Evolutionary conservation across 164 flowering plant species (phyloP), one percentile per base, ranked within the genome.

Genomic region (Echeveria elegans): DNA sequence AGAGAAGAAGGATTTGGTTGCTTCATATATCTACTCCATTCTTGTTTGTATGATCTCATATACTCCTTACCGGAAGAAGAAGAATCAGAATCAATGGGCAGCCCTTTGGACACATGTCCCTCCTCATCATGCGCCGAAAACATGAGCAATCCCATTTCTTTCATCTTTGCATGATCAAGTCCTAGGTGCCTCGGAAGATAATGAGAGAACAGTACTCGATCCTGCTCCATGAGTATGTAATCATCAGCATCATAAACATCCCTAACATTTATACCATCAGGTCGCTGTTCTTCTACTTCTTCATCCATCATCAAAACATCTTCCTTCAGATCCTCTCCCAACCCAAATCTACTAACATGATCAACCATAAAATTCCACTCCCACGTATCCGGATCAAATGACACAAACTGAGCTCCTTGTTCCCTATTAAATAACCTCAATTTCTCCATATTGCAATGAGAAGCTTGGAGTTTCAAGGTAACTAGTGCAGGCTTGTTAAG

Each of bases 161-260:
- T 87, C 96, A 94, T 86, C 77, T 79, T 94, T 66, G 72, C 73
- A 15, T 97, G 99, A 78, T 94, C 93, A 68, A 94, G 96, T 64
- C 99, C 90, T 43, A 94, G 97, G 79, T 89, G 92, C 34, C 90
- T 81, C 37, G 99, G 99, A 70, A 94, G 95, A 62, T 97, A 94
- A 81, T 91, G 97, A 65, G 88, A 80, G 68, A 94, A 82, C 69
- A 71, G 74, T 59, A 75, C 53, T 65, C 72, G 87, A 61, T 19
- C 48, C 28, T 69, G 67, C 31, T 74, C 75, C 52, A 75, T 31
- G 34, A 52, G 73, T 15, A 50, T 66, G 28, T 77, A 82, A 71
- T 81, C 88, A 71, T 83, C 87, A 70, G 67, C 67, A 64, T 79
- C 85, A 66, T 73, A 63, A 31, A 71, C 69, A 66, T 80, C 89